Base-by-base conservation (phyloP, 805 yeast genomes). In the Spathaspora gorwiae region DNA sequence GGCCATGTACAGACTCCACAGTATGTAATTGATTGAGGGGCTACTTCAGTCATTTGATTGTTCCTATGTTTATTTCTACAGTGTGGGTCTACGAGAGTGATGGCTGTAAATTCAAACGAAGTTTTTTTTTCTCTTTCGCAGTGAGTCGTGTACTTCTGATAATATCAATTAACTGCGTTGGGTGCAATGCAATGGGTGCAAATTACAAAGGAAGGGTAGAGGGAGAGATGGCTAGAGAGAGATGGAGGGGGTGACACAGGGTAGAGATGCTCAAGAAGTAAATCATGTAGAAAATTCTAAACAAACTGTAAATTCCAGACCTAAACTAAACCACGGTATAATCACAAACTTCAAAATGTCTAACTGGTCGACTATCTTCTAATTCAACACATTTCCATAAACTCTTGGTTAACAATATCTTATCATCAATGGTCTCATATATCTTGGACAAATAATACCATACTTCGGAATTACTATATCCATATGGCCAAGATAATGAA, bases 1-100 rank as follows among this genome's bases (percentile, higher is more conserved):
- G 96, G 96, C 59, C 78, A 83, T 1, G 88, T 68, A 61, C 96
- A 88, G 11, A 87, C 78, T 5, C 80, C 89, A 62, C 96, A 88
- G 67, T 88, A 88, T 12, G 76, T 57, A 15, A 83, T 78, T 10
- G 49, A 15, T 45, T 49, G 60, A n/a, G 75, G 66, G 8, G 30
- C 43, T n/a, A 51, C 46, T 46, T 50, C 52, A 3, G 54, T 37
- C 55, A 52, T 54, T 38, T 14, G 11, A 7, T 33, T 8, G 6
- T 30, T 39, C 9, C 9, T 35, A 9, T 14, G 37, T 3, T 12
- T 2, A 32, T 32, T 32, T n/a, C 13, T 12, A 13, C 13, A 32
- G 34, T 31, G 12, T 31, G 34, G 34, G n/a, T n/a, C n/a, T n/a
- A n/a, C n/a, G 24, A 19, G 24, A 19, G 24, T 3, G 24, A 19